phyloP scores from a whole-genome alignment of 495 filamentous ascomycete genomes.

The Annulohypoxylon nitens region DNA sequence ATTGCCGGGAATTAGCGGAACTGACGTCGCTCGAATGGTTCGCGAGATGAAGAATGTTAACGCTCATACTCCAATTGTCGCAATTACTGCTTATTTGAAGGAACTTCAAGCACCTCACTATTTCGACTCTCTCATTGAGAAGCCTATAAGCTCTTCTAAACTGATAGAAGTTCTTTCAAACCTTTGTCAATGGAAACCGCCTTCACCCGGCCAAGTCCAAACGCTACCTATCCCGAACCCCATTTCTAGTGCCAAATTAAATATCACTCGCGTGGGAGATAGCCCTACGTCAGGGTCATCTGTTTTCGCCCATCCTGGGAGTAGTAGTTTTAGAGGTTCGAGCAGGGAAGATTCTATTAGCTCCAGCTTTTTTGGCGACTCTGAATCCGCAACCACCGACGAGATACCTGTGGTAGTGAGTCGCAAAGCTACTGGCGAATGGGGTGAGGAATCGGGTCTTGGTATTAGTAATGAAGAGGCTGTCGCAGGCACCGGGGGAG shows the following conservation, averaged over 20 bases:
- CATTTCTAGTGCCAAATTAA: constrained; percentile 73
- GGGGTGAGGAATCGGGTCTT: constrained; percentile 75
- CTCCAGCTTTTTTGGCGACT: constrained; percentile 87
- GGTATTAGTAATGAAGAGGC: constrained; percentile 73
- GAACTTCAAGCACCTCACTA: constrained; percentile 94
- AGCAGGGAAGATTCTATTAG: constrained; percentile 88
- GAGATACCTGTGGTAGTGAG: constrained; percentile 82
- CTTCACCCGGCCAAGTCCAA: constrained; percentile 65
- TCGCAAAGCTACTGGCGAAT: constrained; percentile 76
- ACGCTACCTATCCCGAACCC: constrained; percentile 61
- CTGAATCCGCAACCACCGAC: constrained; percentile 82
- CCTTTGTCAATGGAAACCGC: constrained; percentile 93
- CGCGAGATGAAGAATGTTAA: constrained; percentile 95
- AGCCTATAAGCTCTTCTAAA: constrained; percentile 91
- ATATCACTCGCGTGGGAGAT: constrained; percentile 73
- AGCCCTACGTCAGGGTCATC: constrained; percentile 89
- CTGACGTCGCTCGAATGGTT: constrained; percentile 96
- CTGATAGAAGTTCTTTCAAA: constrained; percentile 85
- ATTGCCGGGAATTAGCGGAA: constrained; percentile 91
- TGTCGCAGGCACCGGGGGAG: constrained; percentile 49
- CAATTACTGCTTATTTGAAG: constrained; percentile 97
- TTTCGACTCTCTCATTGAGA: constrained; percentile 94
- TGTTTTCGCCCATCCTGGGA: constrained; percentile 73
- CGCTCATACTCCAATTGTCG: constrained; percentile 93
- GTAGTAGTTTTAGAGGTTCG: constrained; percentile 80